Evolutionary conservation across 768 basidiomycete genomes (phyloP).

Genomic region (Leccinum variicolor): DNA sequence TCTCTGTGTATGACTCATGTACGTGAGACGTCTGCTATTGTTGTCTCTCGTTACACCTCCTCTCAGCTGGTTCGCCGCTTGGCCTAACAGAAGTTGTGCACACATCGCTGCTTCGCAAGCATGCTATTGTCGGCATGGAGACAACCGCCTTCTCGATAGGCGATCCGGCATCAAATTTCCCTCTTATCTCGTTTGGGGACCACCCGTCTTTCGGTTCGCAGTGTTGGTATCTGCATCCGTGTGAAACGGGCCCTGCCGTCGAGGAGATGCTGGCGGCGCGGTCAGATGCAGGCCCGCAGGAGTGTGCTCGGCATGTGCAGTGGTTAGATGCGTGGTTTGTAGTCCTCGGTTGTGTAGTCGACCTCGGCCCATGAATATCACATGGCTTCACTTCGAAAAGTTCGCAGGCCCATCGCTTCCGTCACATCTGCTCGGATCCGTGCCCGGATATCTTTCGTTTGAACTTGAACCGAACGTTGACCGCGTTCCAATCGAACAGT

Average conservation of each 20-base stretch:
- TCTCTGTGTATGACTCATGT: slow-evolving; percentile 67
- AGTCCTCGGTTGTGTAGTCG: slow-evolving; percentile 63
- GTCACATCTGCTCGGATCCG: neutral
- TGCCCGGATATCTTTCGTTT: slow-evolving; percentile 7
- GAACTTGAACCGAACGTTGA: neutral
- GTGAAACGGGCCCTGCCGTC: slow-evolving; percentile 66
- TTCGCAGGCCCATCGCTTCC: neutral
- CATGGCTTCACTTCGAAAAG: neutral
- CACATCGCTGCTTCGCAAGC: slow-evolving; percentile 57
- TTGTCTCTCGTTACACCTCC: slow-evolving; percentile 13
- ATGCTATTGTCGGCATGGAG: slow-evolving; percentile 41
- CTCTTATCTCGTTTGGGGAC: slow-evolving; percentile 82
- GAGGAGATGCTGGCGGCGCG: slow-evolving; percentile 61
- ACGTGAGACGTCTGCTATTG: slow-evolving; percentile 34
- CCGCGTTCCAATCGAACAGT: neutral
- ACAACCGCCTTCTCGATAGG: slow-evolving; percentile 54
- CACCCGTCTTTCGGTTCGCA: slow-evolving; percentile 74
- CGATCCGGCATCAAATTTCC: slow-evolving; percentile 52
- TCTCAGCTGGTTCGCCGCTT: slow-evolving; percentile 63
- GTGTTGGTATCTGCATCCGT: slow-evolving; percentile 88
- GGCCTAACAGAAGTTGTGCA: slow-evolving; percentile 51
- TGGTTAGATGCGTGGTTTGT: slow-evolving; percentile 81
- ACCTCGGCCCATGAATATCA: slow-evolving; percentile 34
- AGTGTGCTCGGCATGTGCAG: slow-evolving; percentile 14
- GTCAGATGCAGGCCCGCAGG: slow-evolving; percentile 5